Base-by-base conservation (phyloP, 495 filamentous ascomycete genomes). In the Podospora pseudopauciseta region DNA sequence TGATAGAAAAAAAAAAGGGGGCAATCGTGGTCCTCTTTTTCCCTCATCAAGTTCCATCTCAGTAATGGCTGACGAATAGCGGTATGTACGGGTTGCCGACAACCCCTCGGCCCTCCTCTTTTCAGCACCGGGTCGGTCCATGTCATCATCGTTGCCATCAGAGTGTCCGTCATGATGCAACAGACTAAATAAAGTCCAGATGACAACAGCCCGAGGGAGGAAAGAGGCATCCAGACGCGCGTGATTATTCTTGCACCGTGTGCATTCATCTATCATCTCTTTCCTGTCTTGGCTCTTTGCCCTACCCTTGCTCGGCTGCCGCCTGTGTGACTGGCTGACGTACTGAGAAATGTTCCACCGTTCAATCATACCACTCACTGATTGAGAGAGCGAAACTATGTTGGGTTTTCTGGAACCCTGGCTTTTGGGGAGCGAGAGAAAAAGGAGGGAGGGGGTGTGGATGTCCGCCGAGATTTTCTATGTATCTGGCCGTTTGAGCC, bases 381-480 rank as follows among this genome's bases (percentile, higher is more conserved):
- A 23, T 23, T 23, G 58, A 69, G 55, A 26, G 28, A 60, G 32
- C 64, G 68, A 60, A 70, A 64, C 64, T 56, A 59, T 54, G 68
- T 69, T 63, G 65, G 67, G 68, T 56, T 20, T 58, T 59, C 28
- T 59, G 30, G 30, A 7, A 7, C 30, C 30, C 59, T 65, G 55
- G 67, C 32, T 28, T 49, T 69, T 19, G 59, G 18, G 44, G 39
- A 56, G 39, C 5, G 39, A 49, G 39, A 11, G 39, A 9, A 11
- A 49, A 49, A 49, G 2, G 13, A 49, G 15, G 15, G 39, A 11
- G 13, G 39, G 39, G 15, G 23, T 23, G 23, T 23, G 23, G 23
- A 1, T 49, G 39, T 3, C 39, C 39, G 39, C 39, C 39, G 39
- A 49, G 39, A 23, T 34, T 49, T 19, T 4, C 23, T 23, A 23